phyloP scores from a whole-genome alignment of 208 protist species.

The Kentomonas sorsogonicus region DNA sequence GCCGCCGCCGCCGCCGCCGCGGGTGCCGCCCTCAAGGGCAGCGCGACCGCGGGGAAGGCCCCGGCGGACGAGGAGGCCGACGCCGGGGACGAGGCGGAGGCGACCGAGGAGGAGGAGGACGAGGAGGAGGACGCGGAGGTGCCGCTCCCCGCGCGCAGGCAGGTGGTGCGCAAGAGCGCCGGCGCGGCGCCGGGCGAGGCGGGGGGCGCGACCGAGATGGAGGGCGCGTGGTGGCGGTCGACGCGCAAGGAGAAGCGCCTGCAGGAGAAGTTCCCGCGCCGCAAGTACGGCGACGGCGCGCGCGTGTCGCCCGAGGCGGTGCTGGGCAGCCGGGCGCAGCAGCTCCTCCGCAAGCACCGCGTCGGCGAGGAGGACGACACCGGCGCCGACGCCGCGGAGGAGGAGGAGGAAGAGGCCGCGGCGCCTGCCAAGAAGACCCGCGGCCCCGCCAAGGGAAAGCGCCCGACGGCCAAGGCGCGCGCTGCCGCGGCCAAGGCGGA shows the following conservation, averaged over 20 bases:
- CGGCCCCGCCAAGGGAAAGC: neutral
- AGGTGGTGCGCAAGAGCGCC: neutral
- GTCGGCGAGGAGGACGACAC: neutral
- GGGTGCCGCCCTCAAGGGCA: neutral
- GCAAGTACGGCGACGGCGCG: conserved; percentile 56
- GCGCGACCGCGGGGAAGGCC: neutral
- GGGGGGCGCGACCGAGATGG: neutral
- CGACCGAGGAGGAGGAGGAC: conserved; percentile 10
- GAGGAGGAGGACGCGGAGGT: conserved; percentile 12
- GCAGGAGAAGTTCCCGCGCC: conserved; percentile 59
- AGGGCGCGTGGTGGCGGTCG: conserved; percentile 68
- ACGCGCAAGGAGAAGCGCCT: conserved; percentile 47
- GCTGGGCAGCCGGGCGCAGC: too few species aligned
- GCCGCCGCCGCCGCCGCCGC: neutral
- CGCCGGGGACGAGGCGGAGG: neutral
- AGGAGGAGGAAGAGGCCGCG: too few species aligned
- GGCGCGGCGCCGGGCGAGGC: neutral
- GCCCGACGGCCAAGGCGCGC: conserved; percentile 4
- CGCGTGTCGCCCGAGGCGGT: too few species aligned
- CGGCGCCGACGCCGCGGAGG: too few species aligned
- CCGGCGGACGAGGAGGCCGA: conserved; percentile 8
- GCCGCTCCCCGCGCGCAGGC: neutral
- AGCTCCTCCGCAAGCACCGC: too few species aligned
- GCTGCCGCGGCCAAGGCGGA: neutral
- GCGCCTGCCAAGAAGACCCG: too few species aligned